Conservation (phyloP, 2,329 filamentous ascomycete genomes). For the Penicillium sclerotiorum region DNA sequence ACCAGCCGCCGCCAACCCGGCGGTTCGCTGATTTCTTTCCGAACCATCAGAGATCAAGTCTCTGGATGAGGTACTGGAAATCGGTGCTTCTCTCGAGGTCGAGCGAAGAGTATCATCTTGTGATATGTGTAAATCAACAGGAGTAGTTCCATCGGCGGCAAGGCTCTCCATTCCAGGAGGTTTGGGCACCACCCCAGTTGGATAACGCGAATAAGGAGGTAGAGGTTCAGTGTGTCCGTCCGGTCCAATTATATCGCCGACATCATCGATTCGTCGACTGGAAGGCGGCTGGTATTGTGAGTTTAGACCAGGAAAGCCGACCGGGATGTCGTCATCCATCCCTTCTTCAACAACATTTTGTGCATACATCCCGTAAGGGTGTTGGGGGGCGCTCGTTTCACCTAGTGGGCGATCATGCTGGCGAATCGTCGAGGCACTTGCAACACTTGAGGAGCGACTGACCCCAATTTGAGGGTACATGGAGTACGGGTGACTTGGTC, state of each 20-base stretch:
- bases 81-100: conserved; percentile 25
- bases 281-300: conserved; percentile 71
- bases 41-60: conserved; percentile 23
- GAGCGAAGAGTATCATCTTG: conserved; percentile 53
- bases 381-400: conserved; percentile 68
- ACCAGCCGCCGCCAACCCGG: conserved; percentile 5
- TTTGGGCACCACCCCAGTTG: conserved; percentile 71
- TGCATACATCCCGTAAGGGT: conserved; percentile 84
- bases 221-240: conserved; percentile 89
- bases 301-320: conserved; percentile 73
- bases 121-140: conserved; percentile 44
- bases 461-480: conserved; percentile 75
- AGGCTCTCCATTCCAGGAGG: conserved; percentile 38
- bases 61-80: conserved; percentile 38
- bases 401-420: conserved; percentile 61
- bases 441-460: conserved; percentile 63
- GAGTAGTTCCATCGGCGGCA: conserved; percentile 6
- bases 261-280: conserved; percentile 71
- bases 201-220: conserved; percentile 88
- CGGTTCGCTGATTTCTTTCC: conserved; percentile 20
- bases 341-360: conserved; percentile 72
- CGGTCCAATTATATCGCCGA: conserved; percentile 82
- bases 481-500: conserved; percentile 80
- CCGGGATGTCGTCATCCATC: conserved; percentile 55
- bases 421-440: conserved; percentile 70